Evolutionary conservation across 305 asterid genomes (phyloP).

Genomic region (Fraxinus paxiana): DNA sequence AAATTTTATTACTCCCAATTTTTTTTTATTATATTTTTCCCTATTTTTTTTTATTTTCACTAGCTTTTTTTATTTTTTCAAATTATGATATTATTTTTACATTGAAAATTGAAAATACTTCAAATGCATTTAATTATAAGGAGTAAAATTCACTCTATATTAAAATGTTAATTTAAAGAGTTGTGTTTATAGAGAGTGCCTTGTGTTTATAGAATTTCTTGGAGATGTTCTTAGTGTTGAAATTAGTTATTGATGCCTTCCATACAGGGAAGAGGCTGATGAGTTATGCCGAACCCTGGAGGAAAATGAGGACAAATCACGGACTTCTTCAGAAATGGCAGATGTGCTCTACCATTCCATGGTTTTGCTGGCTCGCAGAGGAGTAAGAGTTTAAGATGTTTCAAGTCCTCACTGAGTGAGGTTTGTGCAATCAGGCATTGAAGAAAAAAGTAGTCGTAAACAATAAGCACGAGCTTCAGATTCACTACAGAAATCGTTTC

Average conservation of each 20-base stretch:
- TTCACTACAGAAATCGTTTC: neutral
- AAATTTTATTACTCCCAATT: too few relatives aligned
- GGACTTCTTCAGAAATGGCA: slow-evolving; percentile 77
- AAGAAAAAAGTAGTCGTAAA: slow-evolving; percentile 63
- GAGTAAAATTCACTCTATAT: too few relatives aligned
- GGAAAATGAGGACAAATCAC: slow-evolving; percentile 52
- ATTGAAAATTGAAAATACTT: too few relatives aligned
- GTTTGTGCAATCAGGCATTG: slow-evolving; percentile 67
- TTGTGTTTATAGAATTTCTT: too few relatives aligned
- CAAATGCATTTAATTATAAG: too few relatives aligned
- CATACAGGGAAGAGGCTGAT: slow-evolving; percentile 69
- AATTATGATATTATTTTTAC: too few relatives aligned
- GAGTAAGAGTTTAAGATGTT: slow-evolving; percentile 68
- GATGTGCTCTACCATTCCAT: slow-evolving; percentile 61
- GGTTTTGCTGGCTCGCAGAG: slow-evolving; percentile 61
- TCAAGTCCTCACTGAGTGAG: slow-evolving; percentile 59
- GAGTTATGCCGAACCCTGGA: slow-evolving; percentile 65
- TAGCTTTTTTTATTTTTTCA: too few relatives aligned
- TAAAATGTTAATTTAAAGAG: too few relatives aligned
- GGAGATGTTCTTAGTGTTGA: too few relatives aligned
- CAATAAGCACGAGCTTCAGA: slow-evolving; percentile 18
- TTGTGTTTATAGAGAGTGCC: too few relatives aligned
- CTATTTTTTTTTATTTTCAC: too few relatives aligned
- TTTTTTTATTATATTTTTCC: too few relatives aligned
- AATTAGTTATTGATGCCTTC: neutral